Evolutionary conservation across 2,329 filamentous ascomycete species (phyloP), one percentile per base, ranked within the genome.

Genomic region (Colletotrichum lupini): DNA sequence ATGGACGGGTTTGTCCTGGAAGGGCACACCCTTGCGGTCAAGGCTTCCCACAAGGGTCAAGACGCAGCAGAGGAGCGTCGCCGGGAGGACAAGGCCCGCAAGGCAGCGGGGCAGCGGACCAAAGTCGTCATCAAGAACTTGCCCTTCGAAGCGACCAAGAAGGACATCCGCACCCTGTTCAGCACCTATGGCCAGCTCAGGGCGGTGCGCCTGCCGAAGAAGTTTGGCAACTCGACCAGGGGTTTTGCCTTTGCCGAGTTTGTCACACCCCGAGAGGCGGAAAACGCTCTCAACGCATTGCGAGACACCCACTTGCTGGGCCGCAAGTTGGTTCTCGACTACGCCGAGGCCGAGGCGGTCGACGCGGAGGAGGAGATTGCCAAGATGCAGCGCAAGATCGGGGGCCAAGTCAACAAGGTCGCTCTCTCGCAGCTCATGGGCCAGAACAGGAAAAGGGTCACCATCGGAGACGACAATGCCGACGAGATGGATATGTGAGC

Each of bases 41-140:
- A 94, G 83, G 91, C 93, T 57, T 97, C 95, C 7, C 95, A 98
- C 85, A 95, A 93, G 82, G 94, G 93, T 24, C 88, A 92, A 71
- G 95, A 98, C 84, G 95, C 95, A 22, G 95, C 94, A 2, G 95
- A 97, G 81, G 94, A 97, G 83, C 91, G 94, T 76, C 91, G 93
- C 76, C 93, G 92, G 77, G 93, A 96, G 76, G 95, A 98, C 80
- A 91, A 90, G 76, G 92, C 93, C 63, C 97, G 95, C 87, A 97
- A 96, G 83, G 85, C 90, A 63, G 92, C 94, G 28, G 90, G 89
- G 19, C 91, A 92, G 80, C 90, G 91, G 77, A 98, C 95, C 60
- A 98, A 98, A 88, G 93, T 99, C 80, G 92, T 98, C 83, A 93
- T 99, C 86, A 99, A 98, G 88, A 99, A 99, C 86, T 86, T 99